These are phyloP conservation scores for Scleroderma citrinum DNA, from an alignment of 768 basidiomycete genomes.

Conservation along the genomic window DNA sequence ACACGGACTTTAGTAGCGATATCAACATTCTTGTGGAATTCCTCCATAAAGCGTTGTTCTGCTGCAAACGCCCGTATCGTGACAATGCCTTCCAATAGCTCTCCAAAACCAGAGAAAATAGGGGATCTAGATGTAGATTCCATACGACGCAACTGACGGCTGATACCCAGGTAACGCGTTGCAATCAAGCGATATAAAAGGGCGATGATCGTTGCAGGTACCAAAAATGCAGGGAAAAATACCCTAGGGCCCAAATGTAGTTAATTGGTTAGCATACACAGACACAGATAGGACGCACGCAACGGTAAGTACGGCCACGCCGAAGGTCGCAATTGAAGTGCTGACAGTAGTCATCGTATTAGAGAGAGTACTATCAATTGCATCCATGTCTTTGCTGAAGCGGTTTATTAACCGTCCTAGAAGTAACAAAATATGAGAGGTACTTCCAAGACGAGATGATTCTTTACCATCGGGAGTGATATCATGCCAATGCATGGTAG, in stretches of 20 bases:
- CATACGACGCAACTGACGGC: constrained; percentile 82
- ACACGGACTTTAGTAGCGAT: constrained; percentile 61
- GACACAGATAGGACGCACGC: constrained; percentile 38
- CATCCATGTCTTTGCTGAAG: constrained; percentile 85
- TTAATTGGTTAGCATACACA: constrained; percentile 8
- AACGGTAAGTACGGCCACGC: constrained; percentile 68
- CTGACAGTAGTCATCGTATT: constrained; percentile 71
- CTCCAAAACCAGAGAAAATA: constrained; percentile 78
- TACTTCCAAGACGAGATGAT: neutral
- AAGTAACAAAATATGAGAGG: constrained; percentile 2
- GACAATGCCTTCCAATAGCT: constrained; percentile 84
- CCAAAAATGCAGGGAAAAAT: constrained; percentile 77
- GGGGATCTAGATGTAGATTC: constrained; percentile 85
- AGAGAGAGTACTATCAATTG: constrained; percentile 71
- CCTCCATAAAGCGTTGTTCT: constrained; percentile 70
- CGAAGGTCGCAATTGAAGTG: constrained; percentile 68
- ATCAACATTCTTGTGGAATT: constrained; percentile 69
- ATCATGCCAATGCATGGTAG: constrained; percentile 83
- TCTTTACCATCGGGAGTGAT: constrained; percentile 67
- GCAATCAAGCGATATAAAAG: constrained; percentile 65
- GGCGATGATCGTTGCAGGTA: constrained; percentile 72
- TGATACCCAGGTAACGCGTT: constrained; percentile 70
- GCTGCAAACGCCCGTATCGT: constrained; percentile 89
- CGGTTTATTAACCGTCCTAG: constrained; percentile 80
- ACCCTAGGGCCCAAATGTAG: constrained; percentile 30